Conservation (phyloP, 306 rosid species). For the Sicyos baderoa region DNA sequence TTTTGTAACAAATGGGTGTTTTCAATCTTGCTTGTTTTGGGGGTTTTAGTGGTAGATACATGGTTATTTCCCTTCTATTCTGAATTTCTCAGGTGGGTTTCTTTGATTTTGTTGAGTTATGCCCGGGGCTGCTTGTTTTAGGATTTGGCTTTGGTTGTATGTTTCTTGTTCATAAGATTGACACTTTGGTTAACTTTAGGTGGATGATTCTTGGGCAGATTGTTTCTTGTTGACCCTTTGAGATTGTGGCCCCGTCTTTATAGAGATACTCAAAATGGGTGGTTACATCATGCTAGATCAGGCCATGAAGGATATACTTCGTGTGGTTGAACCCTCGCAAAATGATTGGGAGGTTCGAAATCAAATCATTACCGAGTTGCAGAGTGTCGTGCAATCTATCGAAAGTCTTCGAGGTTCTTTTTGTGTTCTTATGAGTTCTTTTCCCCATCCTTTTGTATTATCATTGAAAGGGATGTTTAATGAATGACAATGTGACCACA, state of each 20-base stretch:
- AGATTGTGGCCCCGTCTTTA: not conserved
- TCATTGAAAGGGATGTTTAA: no score
- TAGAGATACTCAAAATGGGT: conserved; percentile 36
- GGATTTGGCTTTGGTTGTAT: not conserved
- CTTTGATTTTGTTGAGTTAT: not conserved
- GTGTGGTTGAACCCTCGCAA: conserved; percentile 36
- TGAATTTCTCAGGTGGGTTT: not conserved
- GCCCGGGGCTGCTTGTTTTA: not conserved
- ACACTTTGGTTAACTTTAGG: not conserved
- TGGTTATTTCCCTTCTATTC: not conserved
- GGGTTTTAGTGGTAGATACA: not conserved
- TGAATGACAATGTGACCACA: not conserved
- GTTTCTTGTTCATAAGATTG: not conserved
- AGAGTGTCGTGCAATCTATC: conserved; percentile 34
- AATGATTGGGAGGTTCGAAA: conserved; percentile 46
- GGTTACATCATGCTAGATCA: conserved; percentile 31
- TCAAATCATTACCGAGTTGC: conserved; percentile 39
- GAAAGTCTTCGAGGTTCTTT: conserved; percentile 33
- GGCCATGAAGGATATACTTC: conserved; percentile 42
- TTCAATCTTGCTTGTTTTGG: not conserved
- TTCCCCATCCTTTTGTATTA: not conserved
- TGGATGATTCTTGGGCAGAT: not conserved
- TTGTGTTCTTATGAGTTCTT: conserved; percentile 12
- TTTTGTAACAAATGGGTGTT: not conserved
- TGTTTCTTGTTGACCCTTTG: not conserved